These are phyloP conservation scores for Megacollybia marginata DNA, from an alignment of 768 basidiomycete genomes.

Conservation along the genomic window DNA sequence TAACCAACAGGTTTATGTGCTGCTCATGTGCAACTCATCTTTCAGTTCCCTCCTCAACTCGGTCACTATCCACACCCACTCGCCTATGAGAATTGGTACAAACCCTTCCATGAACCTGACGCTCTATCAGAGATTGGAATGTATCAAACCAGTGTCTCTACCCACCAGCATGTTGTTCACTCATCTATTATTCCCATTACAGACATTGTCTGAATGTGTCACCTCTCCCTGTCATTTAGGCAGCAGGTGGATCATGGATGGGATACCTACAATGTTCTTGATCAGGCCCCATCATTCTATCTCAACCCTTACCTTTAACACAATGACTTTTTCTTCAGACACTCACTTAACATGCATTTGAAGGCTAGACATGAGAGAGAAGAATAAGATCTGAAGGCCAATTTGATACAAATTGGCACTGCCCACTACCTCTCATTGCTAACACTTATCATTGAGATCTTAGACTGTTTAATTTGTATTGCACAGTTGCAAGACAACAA, in stretches of 20 bases:
- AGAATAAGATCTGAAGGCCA: not conserved
- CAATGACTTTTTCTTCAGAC: constrained; percentile 14
- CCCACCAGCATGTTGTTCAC: constrained; percentile 4
- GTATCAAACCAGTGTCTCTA: constrained; percentile 11
- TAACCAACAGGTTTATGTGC: constrained; percentile 14
- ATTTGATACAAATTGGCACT: not conserved
- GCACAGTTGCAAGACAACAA: no score
- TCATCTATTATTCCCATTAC: no score
- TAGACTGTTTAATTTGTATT: no score
- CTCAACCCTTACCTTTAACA: no score
- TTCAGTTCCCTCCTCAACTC: constrained; percentile 8
- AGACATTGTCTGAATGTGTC: constrained; percentile 14
- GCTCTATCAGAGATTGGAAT: constrained; percentile 8
- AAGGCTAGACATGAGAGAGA: no score
- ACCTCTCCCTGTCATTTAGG: constrained; percentile 13
- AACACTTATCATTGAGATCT: no score
- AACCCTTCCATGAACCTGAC: no score
- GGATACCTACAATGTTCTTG: constrained; percentile 12
- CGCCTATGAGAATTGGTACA: no score
- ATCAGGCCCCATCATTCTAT: constrained; percentile 13
- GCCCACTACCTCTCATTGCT: no score
- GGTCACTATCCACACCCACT: constrained; percentile 9
- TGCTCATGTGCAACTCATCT: constrained; percentile 18
- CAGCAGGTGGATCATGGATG: constrained; percentile 11
- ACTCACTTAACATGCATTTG: no score